Evolutionary conservation across 306 rosid species (phyloP), one percentile per base, ranked within the genome.

Genomic region (Crotalaria pallida): DNA sequence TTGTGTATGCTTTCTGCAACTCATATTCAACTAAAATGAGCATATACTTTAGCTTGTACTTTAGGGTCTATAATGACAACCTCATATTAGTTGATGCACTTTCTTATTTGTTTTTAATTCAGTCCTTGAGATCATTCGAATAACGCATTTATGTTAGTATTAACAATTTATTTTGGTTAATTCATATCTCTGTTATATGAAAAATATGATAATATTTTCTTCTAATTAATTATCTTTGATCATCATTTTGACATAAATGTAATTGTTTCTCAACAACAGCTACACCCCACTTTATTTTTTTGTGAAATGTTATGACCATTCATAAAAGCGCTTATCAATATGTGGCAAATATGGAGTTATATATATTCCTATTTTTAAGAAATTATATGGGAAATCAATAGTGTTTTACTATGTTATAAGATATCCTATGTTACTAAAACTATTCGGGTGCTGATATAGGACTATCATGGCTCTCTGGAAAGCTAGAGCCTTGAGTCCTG

Each of bases 401-500:
- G 57, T 26, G 51, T 16, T 65, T 19, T 13, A 12, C 58, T 59
- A 21, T 23, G 23, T 50, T 31, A 33, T 56, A 43, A 50, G 27
- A 50, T 67, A 44, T 50, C 69, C 23, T 43, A 6, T 48, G 45
- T 78, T 22, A 17, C 27, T 65, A 55, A 76, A 79, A 41, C 45
- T 72, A 58, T 71, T 41, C 41, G 56, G 72, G 31, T 76, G 69
- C 57, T 77, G 69, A 69, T 58, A 52, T 68, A 91, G 99, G 86
- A 95, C 97, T 58, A 95, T 95, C 74, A 86, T 91, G 97, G 97
- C 91, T 49, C 89, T 95, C 3, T 95, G 99, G 99, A 95, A 89
- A 82, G 88, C 99, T 41, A 91, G 86, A 80, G 84, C 96, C 27
- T 75, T 88, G 86, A 91, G 86, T 82, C 92, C 90, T n/a, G 99